phyloP scores from a whole-genome alignment of 495 filamentous ascomycete genomes.

The Wilcoxina mikolae region DNA sequence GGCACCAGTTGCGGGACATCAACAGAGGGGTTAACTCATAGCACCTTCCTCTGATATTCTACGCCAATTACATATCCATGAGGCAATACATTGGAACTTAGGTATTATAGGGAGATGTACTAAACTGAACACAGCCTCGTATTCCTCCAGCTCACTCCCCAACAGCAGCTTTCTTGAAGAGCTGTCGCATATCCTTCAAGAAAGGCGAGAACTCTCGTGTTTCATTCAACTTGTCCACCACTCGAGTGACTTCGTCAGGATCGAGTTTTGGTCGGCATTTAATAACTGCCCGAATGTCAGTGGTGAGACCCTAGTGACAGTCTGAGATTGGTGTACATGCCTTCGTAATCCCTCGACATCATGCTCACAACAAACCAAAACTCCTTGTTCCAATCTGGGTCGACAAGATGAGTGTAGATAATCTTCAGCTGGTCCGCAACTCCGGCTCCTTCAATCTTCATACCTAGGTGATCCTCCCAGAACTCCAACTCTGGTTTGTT shows the following conservation, averaged over 20 bases:
- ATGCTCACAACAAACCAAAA: slow-evolving; percentile 86
- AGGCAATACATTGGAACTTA: too few species aligned
- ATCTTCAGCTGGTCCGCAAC: slow-evolving; percentile 76
- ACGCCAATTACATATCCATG: too few species aligned
- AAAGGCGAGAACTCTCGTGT: slow-evolving; percentile 64
- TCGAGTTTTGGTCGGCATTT: slow-evolving; percentile 68
- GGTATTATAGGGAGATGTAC: background rate
- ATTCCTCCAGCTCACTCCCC: slow-evolving; percentile 33
- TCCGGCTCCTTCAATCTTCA: slow-evolving; percentile 82
- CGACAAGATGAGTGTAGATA: slow-evolving; percentile 73
- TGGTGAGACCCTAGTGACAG: background rate
- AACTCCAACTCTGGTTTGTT: slow-evolving; percentile 89
- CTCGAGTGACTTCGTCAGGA: slow-evolving; percentile 51
- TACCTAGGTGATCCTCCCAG: slow-evolving; percentile 79
- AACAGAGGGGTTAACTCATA: too few species aligned
- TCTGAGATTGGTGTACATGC: slow-evolving; percentile 8
- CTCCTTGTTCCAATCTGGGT: slow-evolving; percentile 77
- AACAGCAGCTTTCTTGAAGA: slow-evolving; percentile 47
- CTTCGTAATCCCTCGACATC: slow-evolving; percentile 56
- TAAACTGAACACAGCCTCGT: background rate
- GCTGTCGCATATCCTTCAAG: slow-evolving; percentile 79
- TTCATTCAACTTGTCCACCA: slow-evolving; percentile 67
- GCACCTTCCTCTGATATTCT: too few species aligned
- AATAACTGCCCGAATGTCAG: slow-evolving; percentile 40
- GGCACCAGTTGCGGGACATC: too few species aligned